Evolutionary conservation across 805 yeast species (phyloP).

Genomic region (Saccharomycopsis microspora): DNA sequence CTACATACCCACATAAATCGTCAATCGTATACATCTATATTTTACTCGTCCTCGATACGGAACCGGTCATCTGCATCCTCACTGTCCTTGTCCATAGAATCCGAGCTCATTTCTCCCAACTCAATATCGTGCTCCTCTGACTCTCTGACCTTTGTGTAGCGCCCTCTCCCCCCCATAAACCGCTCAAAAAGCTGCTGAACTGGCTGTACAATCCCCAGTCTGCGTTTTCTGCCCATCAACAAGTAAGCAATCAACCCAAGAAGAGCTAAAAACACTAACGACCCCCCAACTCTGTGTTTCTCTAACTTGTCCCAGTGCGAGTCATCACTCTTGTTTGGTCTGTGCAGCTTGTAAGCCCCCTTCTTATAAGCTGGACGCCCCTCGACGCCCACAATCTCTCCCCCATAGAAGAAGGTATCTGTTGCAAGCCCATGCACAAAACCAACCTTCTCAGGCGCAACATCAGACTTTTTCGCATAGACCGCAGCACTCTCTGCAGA

Average conservation of each 20-base stretch:
- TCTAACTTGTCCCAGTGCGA: conserved; percentile 29
- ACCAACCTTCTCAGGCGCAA: conserved; percentile 26
- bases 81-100: background rate
- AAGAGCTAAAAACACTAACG: conserved; percentile 24
- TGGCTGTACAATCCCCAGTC: background rate
- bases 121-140: conserved; percentile 8
- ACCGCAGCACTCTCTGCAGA: conserved; percentile 39
- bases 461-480: conserved; percentile 19
- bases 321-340: conserved; percentile 22
- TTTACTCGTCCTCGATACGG: conserved; percentile 12
- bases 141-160: conserved; percentile 1
- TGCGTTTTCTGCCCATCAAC: conserved; percentile 25
- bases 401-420: conserved; percentile 38
- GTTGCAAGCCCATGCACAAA: conserved; percentile 35
- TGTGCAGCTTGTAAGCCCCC: conserved; percentile 16
- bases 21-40: background rate
- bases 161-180: background rate
- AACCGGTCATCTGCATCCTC: conserved; percentile 8
- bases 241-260: conserved; percentile 23
- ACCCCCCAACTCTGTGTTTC: conserved; percentile 28
- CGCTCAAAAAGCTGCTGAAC: background rate
- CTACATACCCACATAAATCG: background rate
- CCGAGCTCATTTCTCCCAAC: conserved; percentile 7
- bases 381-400: conserved; percentile 32
- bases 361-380: conserved; percentile 31